Conservation (phyloP, 2,329 filamentous ascomycete species). For the Hymenoscyphus albidus region DNA sequence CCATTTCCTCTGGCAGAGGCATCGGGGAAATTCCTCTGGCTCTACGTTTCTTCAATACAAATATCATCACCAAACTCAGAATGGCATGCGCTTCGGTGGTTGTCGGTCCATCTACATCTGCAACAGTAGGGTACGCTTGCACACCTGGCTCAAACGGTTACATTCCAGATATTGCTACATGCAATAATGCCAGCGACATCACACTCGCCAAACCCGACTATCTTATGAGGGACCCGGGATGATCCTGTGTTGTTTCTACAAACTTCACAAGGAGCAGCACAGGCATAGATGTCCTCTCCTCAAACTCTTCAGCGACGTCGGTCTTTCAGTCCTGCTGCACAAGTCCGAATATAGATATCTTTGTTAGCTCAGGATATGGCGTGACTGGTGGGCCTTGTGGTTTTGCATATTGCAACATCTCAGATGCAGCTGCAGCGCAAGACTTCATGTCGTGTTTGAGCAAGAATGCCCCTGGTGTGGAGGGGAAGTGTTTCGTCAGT, state of each 20-base stretch:
- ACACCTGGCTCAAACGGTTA: conserved; percentile 5
- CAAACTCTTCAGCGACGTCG: not conserved
- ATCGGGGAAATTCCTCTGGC: not conserved
- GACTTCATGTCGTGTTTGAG: conserved; percentile 6
- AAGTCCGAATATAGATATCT: conserved; percentile 4
- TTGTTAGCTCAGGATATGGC: conserved; percentile 3
- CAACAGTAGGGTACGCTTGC: conserved; percentile 1
- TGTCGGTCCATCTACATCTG: not conserved
- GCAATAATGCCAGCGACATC: conserved; percentile 2
- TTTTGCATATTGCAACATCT: conserved; percentile 10
- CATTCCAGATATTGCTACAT: conserved; percentile 7
- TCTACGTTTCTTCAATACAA: not conserved
- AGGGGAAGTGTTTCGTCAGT: conserved; percentile 6
- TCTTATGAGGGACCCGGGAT: not conserved
- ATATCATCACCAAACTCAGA: not conserved
- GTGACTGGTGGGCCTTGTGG: conserved; percentile 9
- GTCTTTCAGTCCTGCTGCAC: conserved; percentile 8
- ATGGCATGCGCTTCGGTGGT: conserved; percentile 4
- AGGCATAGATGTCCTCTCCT: not conserved
- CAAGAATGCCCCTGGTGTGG: conserved; percentile 5
- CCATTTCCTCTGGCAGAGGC: not conserved
- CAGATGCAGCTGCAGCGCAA: not conserved
- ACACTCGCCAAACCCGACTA: conserved; percentile 3
- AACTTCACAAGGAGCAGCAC: conserved; percentile 7
- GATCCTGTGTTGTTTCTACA: conserved; percentile 8